These are phyloP conservation scores for Apiotrichum sp. DNA, from an alignment of 1,284 basidiomycete genomes.

Conservation along the genomic window DNA sequence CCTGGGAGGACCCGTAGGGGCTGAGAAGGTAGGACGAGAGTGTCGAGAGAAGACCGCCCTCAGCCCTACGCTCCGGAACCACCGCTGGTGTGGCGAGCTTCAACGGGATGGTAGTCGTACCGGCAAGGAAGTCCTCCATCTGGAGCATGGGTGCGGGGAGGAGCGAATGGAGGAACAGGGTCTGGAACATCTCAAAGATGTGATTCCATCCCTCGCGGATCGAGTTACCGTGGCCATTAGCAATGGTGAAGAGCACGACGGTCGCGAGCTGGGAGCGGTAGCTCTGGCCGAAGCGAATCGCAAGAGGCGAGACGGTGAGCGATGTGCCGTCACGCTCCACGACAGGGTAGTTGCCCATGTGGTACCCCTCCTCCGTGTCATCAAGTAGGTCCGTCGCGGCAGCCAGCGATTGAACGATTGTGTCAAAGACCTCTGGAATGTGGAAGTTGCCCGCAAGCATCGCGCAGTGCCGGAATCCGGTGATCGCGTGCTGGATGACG, in stretches of 20 bases:
- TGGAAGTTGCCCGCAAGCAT: conserved; percentile 83
- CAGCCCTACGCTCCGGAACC: conserved; percentile 61
- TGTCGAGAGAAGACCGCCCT: conserved; percentile 86
- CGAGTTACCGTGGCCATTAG: conserved; percentile 92
- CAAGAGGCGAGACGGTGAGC: conserved; percentile 83
- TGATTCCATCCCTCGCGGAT: conserved; percentile 89
- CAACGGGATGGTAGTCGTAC: conserved; percentile 79
- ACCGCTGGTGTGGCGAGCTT: conserved; percentile 62
- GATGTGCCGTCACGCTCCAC: conserved; percentile 88
- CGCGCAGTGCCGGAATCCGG: conserved; percentile 93
- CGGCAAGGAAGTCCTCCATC: conserved; percentile 94
- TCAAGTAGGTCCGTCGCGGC: conserved; percentile 77
- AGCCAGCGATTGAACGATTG: conserved; percentile 84
- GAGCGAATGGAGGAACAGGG: conserved; percentile 87
- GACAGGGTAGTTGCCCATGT: conserved; percentile 75
- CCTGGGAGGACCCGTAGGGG: conserved; percentile 70
- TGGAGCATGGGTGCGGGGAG: conserved; percentile 82
- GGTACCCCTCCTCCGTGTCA: conserved; percentile 59
- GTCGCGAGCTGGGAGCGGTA: conserved; percentile 95
- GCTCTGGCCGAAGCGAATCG: conserved; percentile 89
- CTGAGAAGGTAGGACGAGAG: conserved; percentile 95
- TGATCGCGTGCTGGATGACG: conserved; percentile 87
- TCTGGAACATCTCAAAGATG: conserved; percentile 98
- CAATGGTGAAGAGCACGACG: conserved; percentile 95
- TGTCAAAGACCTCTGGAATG: conserved; percentile 93